Conservation (phyloP, 2,329 filamentous ascomycete species). For the Balansia obtecta region DNA sequence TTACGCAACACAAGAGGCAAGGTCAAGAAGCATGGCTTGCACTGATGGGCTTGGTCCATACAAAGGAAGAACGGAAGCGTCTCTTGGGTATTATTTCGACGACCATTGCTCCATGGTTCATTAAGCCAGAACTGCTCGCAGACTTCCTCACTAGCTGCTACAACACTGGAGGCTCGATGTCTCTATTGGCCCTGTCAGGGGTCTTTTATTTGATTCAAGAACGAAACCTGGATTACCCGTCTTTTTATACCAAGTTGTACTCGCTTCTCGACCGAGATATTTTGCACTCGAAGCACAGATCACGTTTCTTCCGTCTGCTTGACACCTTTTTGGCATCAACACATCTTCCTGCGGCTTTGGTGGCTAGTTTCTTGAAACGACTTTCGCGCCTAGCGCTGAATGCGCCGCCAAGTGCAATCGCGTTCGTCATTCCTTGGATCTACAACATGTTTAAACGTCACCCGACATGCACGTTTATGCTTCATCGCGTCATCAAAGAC, state of each 20-base stretch:
- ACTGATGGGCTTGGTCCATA: constrained; percentile 55
- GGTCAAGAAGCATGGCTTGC: constrained; percentile 82
- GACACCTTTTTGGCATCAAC: constrained; percentile 85
- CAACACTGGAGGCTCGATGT: constrained; percentile 72
- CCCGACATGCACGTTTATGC: constrained; percentile 88
- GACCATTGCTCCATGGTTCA: constrained; percentile 80
- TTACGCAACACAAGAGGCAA: constrained; percentile 61
- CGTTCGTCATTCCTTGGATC: constrained; percentile 80
- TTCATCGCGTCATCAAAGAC: constrained; percentile 63
- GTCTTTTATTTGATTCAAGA: constrained; percentile 91
- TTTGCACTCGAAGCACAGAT: constrained; percentile 87
- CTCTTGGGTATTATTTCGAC: constrained; percentile 64
- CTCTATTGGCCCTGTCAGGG: constrained; percentile 78
- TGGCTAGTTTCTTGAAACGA: constrained; percentile 95
- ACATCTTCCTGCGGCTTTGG: constrained; percentile 79
- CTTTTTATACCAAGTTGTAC: constrained; percentile 90
- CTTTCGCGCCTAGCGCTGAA: constrained; percentile 73
- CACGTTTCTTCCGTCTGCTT: constrained; percentile 81
- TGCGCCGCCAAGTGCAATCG: constrained; percentile 79
- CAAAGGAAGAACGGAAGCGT: constrained; percentile 63
- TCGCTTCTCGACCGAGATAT: constrained; percentile 77
- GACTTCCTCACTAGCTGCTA: constrained; percentile 96
- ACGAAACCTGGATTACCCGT: constrained; percentile 90
- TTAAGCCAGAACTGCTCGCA: constrained; percentile 76
- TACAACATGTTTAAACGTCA: constrained; percentile 92